A percentile compares a stretch with the other conserved stretches of the same genome.
These are phyloP conservation scores for Xanthoconium stramineum DNA, from an alignment of 768 basidiomycete genomes.

Conservation along the genomic window DNA sequence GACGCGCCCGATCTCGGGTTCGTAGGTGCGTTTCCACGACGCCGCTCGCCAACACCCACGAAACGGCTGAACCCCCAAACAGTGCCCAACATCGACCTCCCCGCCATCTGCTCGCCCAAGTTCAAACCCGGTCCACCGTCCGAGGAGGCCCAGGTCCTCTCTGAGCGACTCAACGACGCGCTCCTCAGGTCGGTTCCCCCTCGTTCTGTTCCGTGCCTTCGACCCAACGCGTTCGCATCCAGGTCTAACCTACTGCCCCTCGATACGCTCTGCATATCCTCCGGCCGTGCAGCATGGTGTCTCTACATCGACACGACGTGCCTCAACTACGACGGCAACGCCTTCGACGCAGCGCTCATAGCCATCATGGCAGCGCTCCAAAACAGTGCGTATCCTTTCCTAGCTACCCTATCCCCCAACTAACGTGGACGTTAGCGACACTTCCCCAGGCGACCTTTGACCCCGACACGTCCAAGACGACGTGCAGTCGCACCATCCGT, in stretches of 20 bases:
- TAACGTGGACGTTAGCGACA: conserved; percentile 41
- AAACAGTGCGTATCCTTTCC: conserved; percentile 54
- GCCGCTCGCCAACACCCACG: no score
- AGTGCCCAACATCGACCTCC: conserved; percentile 96
- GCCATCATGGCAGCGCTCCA: conserved; percentile 84
- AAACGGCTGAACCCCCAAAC: neutral
- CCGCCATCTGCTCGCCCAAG: conserved; percentile 86
- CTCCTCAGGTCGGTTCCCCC: conserved; percentile 57
- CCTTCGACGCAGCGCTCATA: conserved; percentile 84
- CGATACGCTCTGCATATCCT: conserved; percentile 72
- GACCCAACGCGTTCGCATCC: no score
- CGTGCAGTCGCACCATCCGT: conserved; percentile 52
- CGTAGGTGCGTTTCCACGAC: conserved; percentile 50
- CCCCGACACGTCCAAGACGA: conserved; percentile 59
- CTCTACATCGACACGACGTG: conserved; percentile 95
- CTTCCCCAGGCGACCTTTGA: conserved; percentile 72
- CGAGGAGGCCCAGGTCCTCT: conserved; percentile 91
- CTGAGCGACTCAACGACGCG: conserved; percentile 75
- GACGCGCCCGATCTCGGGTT: conserved; percentile 75
- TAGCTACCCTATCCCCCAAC: neutral
- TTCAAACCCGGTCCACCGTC: conserved; percentile 95
- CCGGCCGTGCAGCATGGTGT: conserved; percentile 82
- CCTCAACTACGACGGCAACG: conserved; percentile 97
- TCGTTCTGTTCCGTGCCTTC: no score
- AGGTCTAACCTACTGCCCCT: conserved; percentile 69